Evolutionary conservation across 2,329 filamentous ascomycete species (phyloP).

Genomic region (Coleophoma cylindrospora): DNA sequence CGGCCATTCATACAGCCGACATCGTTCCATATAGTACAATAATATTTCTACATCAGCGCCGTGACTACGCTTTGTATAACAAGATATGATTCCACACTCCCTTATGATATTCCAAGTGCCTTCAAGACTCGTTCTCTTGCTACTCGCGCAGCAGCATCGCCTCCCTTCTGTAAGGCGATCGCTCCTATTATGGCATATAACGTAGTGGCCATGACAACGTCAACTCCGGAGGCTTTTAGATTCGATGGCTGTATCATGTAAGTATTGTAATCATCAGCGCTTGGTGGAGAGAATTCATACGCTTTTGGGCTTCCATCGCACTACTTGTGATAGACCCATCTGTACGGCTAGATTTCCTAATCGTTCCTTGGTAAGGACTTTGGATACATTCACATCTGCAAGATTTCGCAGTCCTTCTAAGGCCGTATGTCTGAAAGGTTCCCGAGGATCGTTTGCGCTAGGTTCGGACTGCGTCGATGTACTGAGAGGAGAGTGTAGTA

Average conservation of each 20-base stretch:
- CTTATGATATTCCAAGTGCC: constrained; percentile 24
- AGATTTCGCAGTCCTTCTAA: constrained; percentile 73
- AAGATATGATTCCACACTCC: not conserved
- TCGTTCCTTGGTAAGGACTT: constrained; percentile 59
- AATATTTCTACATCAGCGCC: constrained; percentile 20
- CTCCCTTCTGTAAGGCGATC: constrained; percentile 81
- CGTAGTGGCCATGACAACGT: constrained; percentile 70
- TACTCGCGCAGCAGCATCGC: constrained; percentile 68
- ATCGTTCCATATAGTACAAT: constrained; percentile 12
- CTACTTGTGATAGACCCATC: constrained; percentile 67
- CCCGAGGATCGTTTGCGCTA: constrained; percentile 45
- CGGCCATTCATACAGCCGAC: not conserved
- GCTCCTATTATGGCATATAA: constrained; percentile 86
- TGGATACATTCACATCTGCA: constrained; percentile 50
- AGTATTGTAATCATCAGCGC: too few relatives aligned
- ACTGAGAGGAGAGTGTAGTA: constrained; percentile 40
- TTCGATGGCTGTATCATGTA: constrained; percentile 49
- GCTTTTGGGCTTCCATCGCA: constrained; percentile 84
- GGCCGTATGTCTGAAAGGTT: constrained; percentile 65
- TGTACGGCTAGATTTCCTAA: constrained; percentile 63
- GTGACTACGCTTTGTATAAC: constrained; percentile 9
- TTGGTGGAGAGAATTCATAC: constrained; percentile 42
- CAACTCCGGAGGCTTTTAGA: constrained; percentile 66
- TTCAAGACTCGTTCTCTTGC: constrained; percentile 58
- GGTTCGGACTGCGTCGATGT: constrained; percentile 22